phyloP scores from a whole-genome alignment of 352 stramenopile genomes.

The Halophytophthora batemanensis region DNA sequence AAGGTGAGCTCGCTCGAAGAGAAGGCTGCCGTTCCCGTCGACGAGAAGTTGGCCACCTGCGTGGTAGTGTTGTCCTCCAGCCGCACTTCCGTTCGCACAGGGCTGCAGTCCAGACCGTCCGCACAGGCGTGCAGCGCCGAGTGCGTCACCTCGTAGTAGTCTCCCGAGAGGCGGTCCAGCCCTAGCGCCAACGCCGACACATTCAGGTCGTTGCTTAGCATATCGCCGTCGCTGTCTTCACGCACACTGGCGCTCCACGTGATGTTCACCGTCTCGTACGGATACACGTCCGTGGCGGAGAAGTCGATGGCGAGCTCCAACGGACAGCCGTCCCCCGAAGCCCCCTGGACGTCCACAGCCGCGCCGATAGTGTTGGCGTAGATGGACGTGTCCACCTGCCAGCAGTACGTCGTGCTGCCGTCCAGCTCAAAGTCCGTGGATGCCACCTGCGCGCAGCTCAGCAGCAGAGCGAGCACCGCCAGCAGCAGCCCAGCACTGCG shows the following conservation, averaged over 20 bases:
- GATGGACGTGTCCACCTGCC: conserved; percentile 50
- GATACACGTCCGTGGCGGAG: conserved; percentile 40
- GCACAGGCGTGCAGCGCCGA: conserved; percentile 55
- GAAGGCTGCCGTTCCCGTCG: conserved; percentile 38
- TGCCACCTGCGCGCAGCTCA: background rate
- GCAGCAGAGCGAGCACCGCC: background rate
- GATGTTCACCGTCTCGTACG: conserved; percentile 53
- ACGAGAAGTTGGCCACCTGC: conserved; percentile 53
- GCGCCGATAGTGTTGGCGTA: conserved; percentile 45
- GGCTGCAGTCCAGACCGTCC: conserved; percentile 45
- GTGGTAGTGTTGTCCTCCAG: conserved; percentile 49
- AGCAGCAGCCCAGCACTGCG: too few relatives aligned
- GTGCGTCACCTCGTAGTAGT: conserved; percentile 48
- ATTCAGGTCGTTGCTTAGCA: conserved; percentile 48
- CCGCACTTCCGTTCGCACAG: conserved; percentile 42
- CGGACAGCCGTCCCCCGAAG: conserved; percentile 47
- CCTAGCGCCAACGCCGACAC: conserved; percentile 38
- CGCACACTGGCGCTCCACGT: conserved; percentile 67
- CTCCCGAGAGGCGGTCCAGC: conserved; percentile 51
- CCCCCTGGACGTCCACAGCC: conserved; percentile 26
- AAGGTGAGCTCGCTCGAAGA: conserved; percentile 59
- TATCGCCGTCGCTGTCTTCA: conserved; percentile 19
- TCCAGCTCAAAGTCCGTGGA: conserved; percentile 7
- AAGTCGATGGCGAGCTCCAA: conserved; percentile 47
- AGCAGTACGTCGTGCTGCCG: conserved; percentile 47